phyloP scores from a whole-genome alignment of 2,329 filamentous ascomycete genomes.

The Calcarisporium arbuscula region DNA sequence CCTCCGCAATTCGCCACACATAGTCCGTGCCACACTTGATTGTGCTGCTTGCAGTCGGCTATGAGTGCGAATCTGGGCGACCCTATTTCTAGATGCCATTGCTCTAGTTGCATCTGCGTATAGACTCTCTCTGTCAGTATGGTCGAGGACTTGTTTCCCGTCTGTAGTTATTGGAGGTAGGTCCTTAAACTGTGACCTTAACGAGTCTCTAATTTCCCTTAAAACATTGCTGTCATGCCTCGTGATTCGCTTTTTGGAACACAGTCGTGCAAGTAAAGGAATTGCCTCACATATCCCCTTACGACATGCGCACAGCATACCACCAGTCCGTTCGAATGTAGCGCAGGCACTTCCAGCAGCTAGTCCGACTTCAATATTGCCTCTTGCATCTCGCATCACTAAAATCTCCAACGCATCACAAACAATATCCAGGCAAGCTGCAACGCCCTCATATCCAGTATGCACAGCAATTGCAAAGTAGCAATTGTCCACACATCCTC shows the following conservation, averaged over 20 bases:
- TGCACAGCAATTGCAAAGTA: conserved; percentile 3
- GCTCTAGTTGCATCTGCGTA: neutral
- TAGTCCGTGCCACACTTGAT: conserved; percentile 1
- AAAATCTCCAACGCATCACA: conserved; percentile 4
- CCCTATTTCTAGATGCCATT: conserved; percentile 1
- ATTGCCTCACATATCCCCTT: conserved; percentile 1
- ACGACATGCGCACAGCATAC: conserved; percentile 3
- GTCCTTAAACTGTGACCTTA: conserved; percentile 1
- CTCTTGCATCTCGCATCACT: conserved; percentile 4
- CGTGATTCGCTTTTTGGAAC: conserved; percentile 1
- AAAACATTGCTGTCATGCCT: neutral
- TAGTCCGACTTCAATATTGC: neutral
- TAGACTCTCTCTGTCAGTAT: conserved; percentile 1
- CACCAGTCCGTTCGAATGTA: conserved; percentile 5
- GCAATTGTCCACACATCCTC: conserved; percentile 4
- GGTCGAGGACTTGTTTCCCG: conserved; percentile 3
- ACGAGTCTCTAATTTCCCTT: neutral
- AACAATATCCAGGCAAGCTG: conserved; percentile 6
- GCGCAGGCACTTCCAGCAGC: conserved; percentile 4
- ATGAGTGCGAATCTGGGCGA: neutral
- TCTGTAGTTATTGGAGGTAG: conserved; percentile 1
- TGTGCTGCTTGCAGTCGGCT: conserved; percentile 3
- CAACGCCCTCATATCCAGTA: conserved; percentile 6
- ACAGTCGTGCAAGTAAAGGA: conserved; percentile 1
- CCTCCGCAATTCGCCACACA: conserved; percentile 5